Base-by-base conservation (phyloP, 192 early-diverging fungal species). In the Coemansia reversa region DNA sequence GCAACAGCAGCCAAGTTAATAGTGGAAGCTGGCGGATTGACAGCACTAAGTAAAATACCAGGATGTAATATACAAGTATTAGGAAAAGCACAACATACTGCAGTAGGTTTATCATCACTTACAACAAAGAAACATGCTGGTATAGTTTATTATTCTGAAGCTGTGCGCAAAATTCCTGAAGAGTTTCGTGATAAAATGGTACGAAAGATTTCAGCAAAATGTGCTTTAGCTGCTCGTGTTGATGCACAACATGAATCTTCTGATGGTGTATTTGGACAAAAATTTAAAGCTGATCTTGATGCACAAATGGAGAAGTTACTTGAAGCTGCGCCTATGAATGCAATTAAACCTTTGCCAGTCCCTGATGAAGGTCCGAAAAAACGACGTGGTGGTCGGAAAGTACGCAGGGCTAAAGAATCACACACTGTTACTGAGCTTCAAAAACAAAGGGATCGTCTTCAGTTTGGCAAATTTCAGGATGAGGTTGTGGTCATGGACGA, bases 331-430 rank as follows among this genome's bases (percentile, higher is more conserved):
- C 95, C 95, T 0, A 72, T 84, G 24, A 94, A 95, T 60, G 83
- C 86, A 5, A 66, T 91, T 62, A 97, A 96, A 71, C 92, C 96
- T 1, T 67, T 99, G 39, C 95, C 97, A 8, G 86, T 94, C 7
- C 97, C 97, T 5, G 85, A 90, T 60, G 95, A 99, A 66, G 92
- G 89, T 0, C 86, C 91, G 12, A 96, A 96, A 74, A 92, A 93
- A 63, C 76, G 91, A 16, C 84, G 97, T 56, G 97, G 90, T 47
- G 97, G 97, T n/a, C 88, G 89, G 7, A 89, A 94, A 65, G 90
- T 89, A 14, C 86, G 95, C 25, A 86, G 85, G 70, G 82, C 83
- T 30, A 94, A 94, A 73, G 94, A 98, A 70, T 81, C 87, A 7
- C 87, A 88, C 72, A 89, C 89, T 24, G 68, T 87, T 54, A 92